These are phyloP conservation scores for Colletotrichum tropicale DNA, from an alignment of 2,329 filamentous ascomycete genomes.

Conservation along the genomic window DNA sequence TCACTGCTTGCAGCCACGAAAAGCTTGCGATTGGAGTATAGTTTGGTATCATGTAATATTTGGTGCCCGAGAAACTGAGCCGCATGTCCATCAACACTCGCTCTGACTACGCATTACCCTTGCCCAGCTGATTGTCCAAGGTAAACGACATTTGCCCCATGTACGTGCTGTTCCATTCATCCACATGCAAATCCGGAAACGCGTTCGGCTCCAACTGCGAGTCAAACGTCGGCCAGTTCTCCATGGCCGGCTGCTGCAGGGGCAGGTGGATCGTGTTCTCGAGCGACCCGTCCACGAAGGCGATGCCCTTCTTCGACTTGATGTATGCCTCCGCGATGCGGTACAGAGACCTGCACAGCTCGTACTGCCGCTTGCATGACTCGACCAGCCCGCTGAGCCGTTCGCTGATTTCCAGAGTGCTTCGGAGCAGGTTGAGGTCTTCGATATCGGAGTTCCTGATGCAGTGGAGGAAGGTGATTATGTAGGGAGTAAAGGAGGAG, in stretches of 20 bases:
- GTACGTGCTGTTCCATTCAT: not conserved
- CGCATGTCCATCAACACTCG: rapidly evolving
- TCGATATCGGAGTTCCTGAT: slow-evolving; percentile 12
- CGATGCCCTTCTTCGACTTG: not conserved
- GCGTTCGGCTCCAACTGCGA: not conserved
- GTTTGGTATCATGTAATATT: not conserved
- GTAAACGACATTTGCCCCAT: slow-evolving; percentile 7
- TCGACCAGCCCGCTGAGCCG: not conserved
- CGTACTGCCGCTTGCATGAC: slow-evolving; percentile 1
- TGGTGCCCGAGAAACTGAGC: rapidly evolving
- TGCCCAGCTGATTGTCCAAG: not conserved
- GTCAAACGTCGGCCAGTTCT: not conserved
- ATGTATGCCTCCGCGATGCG: slow-evolving; percentile 11
- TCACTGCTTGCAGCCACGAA: no score
- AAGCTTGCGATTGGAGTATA: no score
- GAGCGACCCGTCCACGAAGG: not conserved
- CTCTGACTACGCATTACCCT: not conserved
- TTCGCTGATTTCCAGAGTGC: not conserved
- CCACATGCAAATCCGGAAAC: not conserved
- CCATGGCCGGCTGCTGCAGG: not conserved
- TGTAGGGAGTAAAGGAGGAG: slow-evolving; percentile 25
- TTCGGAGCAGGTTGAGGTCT: slow-evolving; percentile 5
- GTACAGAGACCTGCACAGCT: not conserved
- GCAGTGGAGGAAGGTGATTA: slow-evolving; percentile 25
- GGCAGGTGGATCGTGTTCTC: not conserved